Base-by-base conservation (phyloP, 1,284 basidiomycete genomes). In the Lentinus polychrous region DNA sequence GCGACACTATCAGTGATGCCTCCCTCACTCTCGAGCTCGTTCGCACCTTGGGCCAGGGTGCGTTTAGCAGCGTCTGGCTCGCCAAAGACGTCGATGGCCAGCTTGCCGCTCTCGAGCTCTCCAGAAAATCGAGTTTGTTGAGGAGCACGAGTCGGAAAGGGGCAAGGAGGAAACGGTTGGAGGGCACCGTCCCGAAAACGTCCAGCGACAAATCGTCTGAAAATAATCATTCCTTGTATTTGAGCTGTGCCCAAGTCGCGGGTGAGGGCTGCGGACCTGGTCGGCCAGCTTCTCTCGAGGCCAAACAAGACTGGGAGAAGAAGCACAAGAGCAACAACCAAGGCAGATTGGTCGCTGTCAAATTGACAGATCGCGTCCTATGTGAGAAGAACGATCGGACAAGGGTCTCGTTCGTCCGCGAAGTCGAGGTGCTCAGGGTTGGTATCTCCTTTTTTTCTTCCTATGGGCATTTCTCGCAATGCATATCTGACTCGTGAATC, bases 381-480 rank as follows among this genome's bases (percentile, higher is more conserved):
- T 81, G 75, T 55, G 70, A 73, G 36, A 65, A 67, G 45, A 78
- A 82, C 57, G 75, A 91, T 53, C 71, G 90, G 44, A 90, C 90
- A 52, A 68, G 86, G 27, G 90, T 93, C 49, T 85, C 84, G 53
- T 94, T 94, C 62, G 78, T 92, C 37, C 74, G 91, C 22, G 91
- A 94, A 66, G 91, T 92, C 10, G 90, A 93, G 60, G 86, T 95
- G 10, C 70, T 95, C 35, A 78, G 85, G 63, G 62, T 62, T 32
- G 32, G 39, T 43, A 43, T 43, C 15, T 10, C 31, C 43, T 47
- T 31, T 44, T 24, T 33, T 43, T 47, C 34, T 44, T 24, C 46
- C 51, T 43, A 51, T 48, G 27, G 46, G 49, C 43, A 20, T 46
- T 42, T 41, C 20, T n/a, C n/a, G n/a, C 27, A 51, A 8, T 48